Conservation (phyloP, 257 asterid genomes). For the Vinca minor region DNA sequence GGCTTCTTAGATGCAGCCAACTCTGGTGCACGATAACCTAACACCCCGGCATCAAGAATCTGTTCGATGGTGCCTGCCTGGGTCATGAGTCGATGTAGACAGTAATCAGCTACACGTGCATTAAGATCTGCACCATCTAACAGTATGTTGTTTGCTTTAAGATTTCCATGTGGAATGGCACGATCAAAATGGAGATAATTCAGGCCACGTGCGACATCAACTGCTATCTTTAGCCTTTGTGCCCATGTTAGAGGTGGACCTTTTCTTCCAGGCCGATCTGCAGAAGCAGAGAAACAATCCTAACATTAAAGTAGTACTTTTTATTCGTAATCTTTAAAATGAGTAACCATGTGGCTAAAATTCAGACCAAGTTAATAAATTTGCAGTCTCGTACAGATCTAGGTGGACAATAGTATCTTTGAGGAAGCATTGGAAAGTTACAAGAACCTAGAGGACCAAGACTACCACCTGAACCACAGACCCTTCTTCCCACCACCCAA, state of each 20-base stretch:
- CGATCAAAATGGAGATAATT: constrained; percentile 98
- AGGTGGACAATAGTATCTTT: background rate
- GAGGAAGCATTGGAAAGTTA: background rate
- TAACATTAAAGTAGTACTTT: background rate
- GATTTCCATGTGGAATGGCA: constrained; percentile 90
- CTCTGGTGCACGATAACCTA: constrained; percentile 96
- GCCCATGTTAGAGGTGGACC: constrained; percentile 78
- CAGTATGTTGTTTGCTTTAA: constrained; percentile 74
- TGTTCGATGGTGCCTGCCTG: constrained; percentile 87
- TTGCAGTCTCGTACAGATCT: background rate
- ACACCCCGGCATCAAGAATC: constrained; percentile 84
- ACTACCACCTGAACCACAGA: background rate
- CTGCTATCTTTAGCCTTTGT: constrained; percentile 84
- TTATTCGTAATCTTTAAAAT: background rate
- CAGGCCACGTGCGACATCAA: constrained; percentile 96
- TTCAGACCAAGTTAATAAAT: background rate
- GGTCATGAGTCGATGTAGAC: constrained; percentile 95
- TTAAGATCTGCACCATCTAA: constrained; percentile 81
- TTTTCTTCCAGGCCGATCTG: constrained; percentile 94
- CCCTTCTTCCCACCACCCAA: background rate
- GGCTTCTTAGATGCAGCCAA: constrained; percentile 81
- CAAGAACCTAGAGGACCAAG: background rate
- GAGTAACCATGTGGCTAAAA: background rate
- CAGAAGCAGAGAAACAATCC: background rate
- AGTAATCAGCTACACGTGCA: constrained; percentile 84